These are phyloP conservation scores for Sarcodon sp. DNA, from an alignment of 768 basidiomycete genomes.

Conservation along the genomic window DNA sequence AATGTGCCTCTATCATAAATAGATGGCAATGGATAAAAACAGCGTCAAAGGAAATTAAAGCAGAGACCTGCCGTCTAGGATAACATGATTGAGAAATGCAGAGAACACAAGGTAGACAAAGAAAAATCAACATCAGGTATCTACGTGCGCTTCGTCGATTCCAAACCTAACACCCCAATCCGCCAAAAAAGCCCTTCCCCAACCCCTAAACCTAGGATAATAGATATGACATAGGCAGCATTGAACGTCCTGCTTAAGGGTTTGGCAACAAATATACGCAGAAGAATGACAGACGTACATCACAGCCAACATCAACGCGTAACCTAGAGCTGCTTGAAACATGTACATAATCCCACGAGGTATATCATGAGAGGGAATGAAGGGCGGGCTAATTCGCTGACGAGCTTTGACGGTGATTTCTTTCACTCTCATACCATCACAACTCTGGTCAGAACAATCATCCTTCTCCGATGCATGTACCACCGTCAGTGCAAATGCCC, in stretches of 20 bases:
- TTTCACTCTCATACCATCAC: too few species aligned
- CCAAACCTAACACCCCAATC: slow-evolving; percentile 20
- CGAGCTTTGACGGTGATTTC: neutral
- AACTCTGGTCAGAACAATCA: too few species aligned
- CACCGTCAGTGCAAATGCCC: neutral
- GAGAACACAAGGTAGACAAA: too few species aligned
- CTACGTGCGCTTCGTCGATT: too few species aligned
- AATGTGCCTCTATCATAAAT: too few species aligned
- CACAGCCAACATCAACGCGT: slow-evolving; percentile 68
- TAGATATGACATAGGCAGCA: slow-evolving; percentile 60
- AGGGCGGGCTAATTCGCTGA: slow-evolving; percentile 40
- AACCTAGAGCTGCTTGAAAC: slow-evolving; percentile 48
- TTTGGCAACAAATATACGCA: neutral
- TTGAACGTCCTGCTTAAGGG: slow-evolving; percentile 63
- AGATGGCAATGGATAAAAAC: too few species aligned
- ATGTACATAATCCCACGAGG: slow-evolving; percentile 56
- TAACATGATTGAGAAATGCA: too few species aligned
- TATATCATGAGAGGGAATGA: slow-evolving; percentile 54
- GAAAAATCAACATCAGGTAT: too few species aligned
- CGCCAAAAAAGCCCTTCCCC: slow-evolving; percentile 65
- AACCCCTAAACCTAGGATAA: slow-evolving; percentile 55
- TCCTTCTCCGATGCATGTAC: neutral
- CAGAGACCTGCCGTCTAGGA: too few species aligned
- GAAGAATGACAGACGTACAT: slow-evolving; percentile 38
- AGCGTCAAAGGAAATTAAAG: too few species aligned